phyloP scores from a whole-genome alignment of 179 eudicot species.

The Drosera spatulata region DNA sequence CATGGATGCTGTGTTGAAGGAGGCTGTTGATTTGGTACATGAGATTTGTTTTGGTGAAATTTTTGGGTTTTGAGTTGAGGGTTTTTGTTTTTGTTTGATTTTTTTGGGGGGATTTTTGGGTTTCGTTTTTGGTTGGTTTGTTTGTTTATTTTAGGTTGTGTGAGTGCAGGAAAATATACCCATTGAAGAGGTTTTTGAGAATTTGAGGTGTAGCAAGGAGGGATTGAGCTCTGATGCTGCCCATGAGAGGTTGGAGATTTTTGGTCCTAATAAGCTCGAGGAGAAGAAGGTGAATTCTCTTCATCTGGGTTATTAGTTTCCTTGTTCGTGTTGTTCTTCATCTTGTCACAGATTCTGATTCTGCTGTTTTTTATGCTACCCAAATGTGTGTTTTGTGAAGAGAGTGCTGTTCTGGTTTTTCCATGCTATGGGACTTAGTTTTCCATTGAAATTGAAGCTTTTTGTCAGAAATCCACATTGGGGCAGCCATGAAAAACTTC shows the following conservation, averaged over 20 bases:
- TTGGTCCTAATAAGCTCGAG: conserved; percentile 68
- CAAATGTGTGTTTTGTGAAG: no score
- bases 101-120: no score
- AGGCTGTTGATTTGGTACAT: conserved; percentile 94
- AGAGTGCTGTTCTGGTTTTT: no score
- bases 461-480: no score
- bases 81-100: neutral
- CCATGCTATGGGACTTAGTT: no score
- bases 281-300: conserved; percentile 53
- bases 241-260: conserved; percentile 26
- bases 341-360: neutral
- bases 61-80: neutral
- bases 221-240: conserved; percentile 36
- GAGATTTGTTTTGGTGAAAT: conserved; percentile 4
- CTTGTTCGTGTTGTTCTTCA: neutral
- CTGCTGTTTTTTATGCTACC: no score
- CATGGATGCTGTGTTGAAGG: conserved; percentile 82
- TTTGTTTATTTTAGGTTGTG: neutral
- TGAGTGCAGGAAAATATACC: conserved; percentile 42
- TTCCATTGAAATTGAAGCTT: no score
- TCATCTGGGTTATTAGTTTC: neutral
- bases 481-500: neutral
- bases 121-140: neutral
- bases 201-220: conserved; percentile 28
- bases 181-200: conserved; percentile 36